Base-by-base conservation (phyloP, 306 rosid genomes). In the Malus fusca region DNA sequence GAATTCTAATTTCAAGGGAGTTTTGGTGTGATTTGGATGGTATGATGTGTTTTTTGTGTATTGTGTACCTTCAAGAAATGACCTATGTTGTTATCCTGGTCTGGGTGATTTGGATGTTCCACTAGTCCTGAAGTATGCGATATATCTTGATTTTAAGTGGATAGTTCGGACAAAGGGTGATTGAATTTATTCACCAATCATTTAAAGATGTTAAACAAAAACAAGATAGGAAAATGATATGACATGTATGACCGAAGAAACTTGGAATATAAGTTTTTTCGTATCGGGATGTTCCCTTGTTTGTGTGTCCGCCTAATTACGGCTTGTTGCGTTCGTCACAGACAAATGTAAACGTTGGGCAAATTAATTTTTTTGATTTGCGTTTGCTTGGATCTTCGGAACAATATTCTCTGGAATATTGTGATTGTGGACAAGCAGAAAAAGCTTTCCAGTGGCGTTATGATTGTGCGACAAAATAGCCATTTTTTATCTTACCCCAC, bases 11-110 rank as follows among this genome's bases (percentile, higher is more conserved):
- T 22, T 17, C 7, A 51, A 4, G 72, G 72, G 30, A 65, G 28
- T 64, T 59, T 78, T 26, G 58, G 62, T 40, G 19, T 63, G 17
- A 17, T 23, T 42, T 30, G 51, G 52, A 11, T 56, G 25, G 28
- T 9, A 8, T 70, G 76, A 40, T 46, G 31, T 14, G 14, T 42
- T 70, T 14, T 44, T 64, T 48, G 19, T 70, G 13, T 26, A 8
- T 26, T 52, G 35, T 43, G 25, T 62, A 17, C 64, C 8, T 55
- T 62, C 69, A 2, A 26, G 75, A 56, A 22, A 72, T 56, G 60
- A 40, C 76, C 67, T 75, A n/a, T 76, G 69, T 63, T 64, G 26
- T 51, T n/a, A 28, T 56, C 55, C 59, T 30, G 40, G 56, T 64
- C 61, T 44, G 64, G 17, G 59, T 68, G n/a, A 42, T 67, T 37